These are phyloP conservation scores for Zymoseptoria brevis DNA, from an alignment of 2,329 filamentous ascomycete genomes.

Conservation along the genomic window DNA sequence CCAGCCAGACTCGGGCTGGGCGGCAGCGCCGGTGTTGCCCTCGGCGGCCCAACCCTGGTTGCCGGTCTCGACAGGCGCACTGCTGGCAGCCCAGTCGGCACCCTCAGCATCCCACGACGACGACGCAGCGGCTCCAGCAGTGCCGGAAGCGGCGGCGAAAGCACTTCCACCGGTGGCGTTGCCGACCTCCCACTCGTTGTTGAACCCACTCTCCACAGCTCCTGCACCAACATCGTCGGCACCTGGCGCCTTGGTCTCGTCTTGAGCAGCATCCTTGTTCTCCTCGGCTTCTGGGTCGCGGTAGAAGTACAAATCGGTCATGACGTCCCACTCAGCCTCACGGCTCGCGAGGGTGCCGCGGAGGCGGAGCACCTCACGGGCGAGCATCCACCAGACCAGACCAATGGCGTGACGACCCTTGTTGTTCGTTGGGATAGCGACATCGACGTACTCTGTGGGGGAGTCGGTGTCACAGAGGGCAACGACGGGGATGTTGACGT, in stretches of 20 bases:
- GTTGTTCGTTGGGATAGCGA: constrained; percentile 99
- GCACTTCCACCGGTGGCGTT: constrained; percentile 47
- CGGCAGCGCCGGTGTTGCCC: constrained; percentile 23
- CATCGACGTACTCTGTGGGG: constrained; percentile 98
- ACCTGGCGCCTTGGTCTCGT: constrained; percentile 77
- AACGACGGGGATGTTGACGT: constrained; percentile 99
- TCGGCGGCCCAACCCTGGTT: constrained; percentile 46
- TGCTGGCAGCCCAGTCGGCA: constrained; percentile 61
- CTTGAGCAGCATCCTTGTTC: constrained; percentile 81
- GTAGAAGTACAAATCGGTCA: constrained; percentile 99
- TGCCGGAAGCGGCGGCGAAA: constrained; percentile 54
- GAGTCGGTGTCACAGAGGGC: constrained; percentile 99
- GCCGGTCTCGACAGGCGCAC: constrained; percentile 37
- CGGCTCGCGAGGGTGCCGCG: constrained; percentile 93
- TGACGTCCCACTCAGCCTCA: constrained; percentile 97
- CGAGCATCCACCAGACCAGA: constrained; percentile 98
- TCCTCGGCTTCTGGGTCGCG: constrained; percentile 99
- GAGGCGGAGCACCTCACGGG: constrained; percentile 98
- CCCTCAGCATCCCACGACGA: constrained; percentile 58
- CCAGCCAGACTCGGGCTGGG: constrained; percentile 37
- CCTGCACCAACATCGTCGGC: constrained; percentile 75
- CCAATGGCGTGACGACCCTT: constrained; percentile 99
- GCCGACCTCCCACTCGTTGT: constrained; percentile 77
- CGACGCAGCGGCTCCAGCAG: constrained; percentile 51
- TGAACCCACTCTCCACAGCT: constrained; percentile 73